Conservation (phyloP, 805 yeast species). For the Yamadazyma insecticola region DNA sequence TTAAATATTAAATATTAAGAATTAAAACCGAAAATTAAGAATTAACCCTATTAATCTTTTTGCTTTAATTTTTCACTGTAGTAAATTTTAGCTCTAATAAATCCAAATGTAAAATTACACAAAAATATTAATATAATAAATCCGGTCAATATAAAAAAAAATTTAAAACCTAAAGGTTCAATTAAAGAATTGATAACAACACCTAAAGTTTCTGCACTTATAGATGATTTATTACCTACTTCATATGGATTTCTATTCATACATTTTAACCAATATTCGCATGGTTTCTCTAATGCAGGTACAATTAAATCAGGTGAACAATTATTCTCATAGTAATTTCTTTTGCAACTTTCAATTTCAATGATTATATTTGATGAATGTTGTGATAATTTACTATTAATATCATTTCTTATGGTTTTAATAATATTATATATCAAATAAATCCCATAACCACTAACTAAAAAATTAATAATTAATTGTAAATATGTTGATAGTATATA, state of each 20-base stretch:
- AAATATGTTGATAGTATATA: constrained; percentile 59
- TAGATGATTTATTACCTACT: constrained; percentile 46
- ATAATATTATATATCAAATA: constrained; percentile 42
- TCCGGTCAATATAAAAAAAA: constrained; percentile 41
- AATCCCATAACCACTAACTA: constrained; percentile 41
- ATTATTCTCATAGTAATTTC: constrained; percentile 48
- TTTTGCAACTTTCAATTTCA: constrained; percentile 52
- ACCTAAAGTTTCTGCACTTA: constrained; percentile 63
- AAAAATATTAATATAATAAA: constrained; percentile 47
- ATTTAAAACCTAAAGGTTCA: constrained; percentile 64
- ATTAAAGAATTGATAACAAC: constrained; percentile 56
- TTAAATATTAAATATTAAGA: no score
- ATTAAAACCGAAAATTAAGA: no score
- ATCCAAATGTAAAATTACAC: constrained; percentile 64
- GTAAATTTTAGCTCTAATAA: constrained; percentile 51
- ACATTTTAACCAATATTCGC: constrained; percentile 62
- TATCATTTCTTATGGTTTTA: constrained; percentile 50
- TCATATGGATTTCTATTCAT: constrained; percentile 49
- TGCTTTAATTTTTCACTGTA: constrained; percentile 24
- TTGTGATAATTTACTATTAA: constrained; percentile 45
- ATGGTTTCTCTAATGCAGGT: constrained; percentile 55
- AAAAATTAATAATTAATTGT: constrained; percentile 49
- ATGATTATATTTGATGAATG: constrained; percentile 41
- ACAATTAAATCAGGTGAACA: constrained; percentile 54
- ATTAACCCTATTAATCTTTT: neutral